Base-by-base conservation (phyloP, 345 rosid species). In the Barbarea vulgaris region DNA sequence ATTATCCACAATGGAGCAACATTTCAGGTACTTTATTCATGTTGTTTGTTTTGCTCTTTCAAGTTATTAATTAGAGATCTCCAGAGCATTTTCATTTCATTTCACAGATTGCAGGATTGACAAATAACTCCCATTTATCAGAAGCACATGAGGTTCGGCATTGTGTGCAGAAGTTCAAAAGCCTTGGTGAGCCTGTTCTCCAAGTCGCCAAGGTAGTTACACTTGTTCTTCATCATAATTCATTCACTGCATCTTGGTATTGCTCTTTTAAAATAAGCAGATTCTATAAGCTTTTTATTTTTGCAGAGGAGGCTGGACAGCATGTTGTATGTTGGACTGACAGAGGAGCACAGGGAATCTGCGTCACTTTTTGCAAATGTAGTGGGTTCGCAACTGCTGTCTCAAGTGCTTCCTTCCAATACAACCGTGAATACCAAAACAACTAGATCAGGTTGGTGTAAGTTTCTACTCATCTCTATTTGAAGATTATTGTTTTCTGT, bases 261-360 rank as follows among this genome's bases (percentile, higher is more conserved):
- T 51, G 7, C 47, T 70, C 71, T 50, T 68, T 62, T 69, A 24
- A 70, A 62, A 63, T 80, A 77, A 79, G 73, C 77, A 65, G 83
- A 76, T 68, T 79, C 75, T 83, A 57, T 80, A 81, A 82, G 83
- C 81, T 22, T 77, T 87, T 34, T 75, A 76, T 59, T 85, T 79
- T 75, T 90, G 91, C 93, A 95, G 99, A 95, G 84, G 86, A 88
- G 99, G 87, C 80, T 95, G 81, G 93, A 92, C 81, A 79, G 76
- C 79, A 95, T 95, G 99, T 74, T 95, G 74, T 92, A 89, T 82
- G 93, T 92, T 78, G 99, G 99, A 64, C 86, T 95, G 54, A 95
- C 99, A 9, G 97, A 94, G 83, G 88, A 90, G 61, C 97, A 92
- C 76, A 85, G 80, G 76, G 96, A 95, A 81, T 92, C 99, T 70